Evolutionary conservation across 805 yeast species (phyloP).

Genomic region (Wickerhamiella hasegawae): DNA sequence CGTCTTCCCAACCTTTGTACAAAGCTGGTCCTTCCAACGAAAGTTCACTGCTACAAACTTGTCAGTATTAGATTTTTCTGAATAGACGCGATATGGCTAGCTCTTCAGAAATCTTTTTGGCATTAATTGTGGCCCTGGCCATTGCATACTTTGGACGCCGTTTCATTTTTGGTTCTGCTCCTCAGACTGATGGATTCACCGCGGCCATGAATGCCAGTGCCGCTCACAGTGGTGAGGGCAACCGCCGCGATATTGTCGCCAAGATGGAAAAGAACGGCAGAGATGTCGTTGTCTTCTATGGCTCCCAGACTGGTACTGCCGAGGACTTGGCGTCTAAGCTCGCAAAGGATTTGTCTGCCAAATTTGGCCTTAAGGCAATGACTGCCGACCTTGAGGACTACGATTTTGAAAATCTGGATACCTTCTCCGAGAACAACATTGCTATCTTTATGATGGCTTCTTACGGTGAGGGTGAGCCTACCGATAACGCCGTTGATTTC

Average conservation of each 20-base stretch:
- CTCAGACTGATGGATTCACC: slow-evolving; percentile 5
- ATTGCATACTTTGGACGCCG: slow-evolving; percentile 11
- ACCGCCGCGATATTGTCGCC: slow-evolving; percentile 15
- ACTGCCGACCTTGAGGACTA: slow-evolving; percentile 79
- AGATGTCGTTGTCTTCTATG: slow-evolving; percentile 67
- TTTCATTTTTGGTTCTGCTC: slow-evolving; percentile 7
- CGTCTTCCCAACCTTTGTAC: too few species aligned
- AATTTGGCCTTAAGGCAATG: slow-evolving; percentile 70
- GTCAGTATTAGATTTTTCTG: not conserved
- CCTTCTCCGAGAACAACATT: slow-evolving; percentile 40
- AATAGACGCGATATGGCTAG: slow-evolving; percentile 1
- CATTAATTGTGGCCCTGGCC: slow-evolving; percentile 4
- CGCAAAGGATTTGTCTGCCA: slow-evolving; percentile 71
- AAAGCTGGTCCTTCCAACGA: too few species aligned
- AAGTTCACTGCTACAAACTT: too few species aligned
- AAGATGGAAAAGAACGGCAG: slow-evolving; percentile 42
- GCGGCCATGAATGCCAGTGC: slow-evolving; percentile 1
- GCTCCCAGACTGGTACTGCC: slow-evolving; percentile 97
- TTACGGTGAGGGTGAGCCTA: slow-evolving; percentile 97
- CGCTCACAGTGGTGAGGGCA: slow-evolving; percentile 1
- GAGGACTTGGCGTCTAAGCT: slow-evolving; percentile 90
- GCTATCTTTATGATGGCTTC: slow-evolving; percentile 76
- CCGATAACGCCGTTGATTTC: slow-evolving; percentile 81
- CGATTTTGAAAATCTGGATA: slow-evolving; percentile 63
- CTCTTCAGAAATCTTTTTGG: slow-evolving; percentile 1